These are phyloP conservation scores for Musa acuminata DNA, from an alignment of 176 grass and related monocot genomes.

Conservation along the genomic window DNA sequence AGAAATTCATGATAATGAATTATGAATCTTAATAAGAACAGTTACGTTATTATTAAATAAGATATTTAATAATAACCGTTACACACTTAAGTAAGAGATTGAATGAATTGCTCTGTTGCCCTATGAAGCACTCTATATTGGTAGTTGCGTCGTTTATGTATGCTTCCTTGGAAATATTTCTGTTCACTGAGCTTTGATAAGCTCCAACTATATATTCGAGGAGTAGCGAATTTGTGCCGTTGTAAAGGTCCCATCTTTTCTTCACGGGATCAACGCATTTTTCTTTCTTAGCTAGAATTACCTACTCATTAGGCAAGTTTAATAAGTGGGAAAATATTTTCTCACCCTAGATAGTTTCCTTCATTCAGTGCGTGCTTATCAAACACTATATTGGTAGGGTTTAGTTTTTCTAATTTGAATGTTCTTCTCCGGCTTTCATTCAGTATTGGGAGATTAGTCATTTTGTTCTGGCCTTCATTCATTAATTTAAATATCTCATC, in stretches of 20 bases:
- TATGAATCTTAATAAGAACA: too few relatives aligned
- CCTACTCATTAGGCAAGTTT: not conserved
- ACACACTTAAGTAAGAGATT: constrained; percentile 45
- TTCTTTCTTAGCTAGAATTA: not conserved
- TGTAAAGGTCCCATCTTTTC: too few relatives aligned
- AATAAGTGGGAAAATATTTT: not conserved
- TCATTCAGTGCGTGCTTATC: not conserved
- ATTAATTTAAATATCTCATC: too few relatives aligned
- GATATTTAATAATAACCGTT: too few relatives aligned
- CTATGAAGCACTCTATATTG: not conserved
- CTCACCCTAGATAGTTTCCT: not conserved
- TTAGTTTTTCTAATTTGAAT: too few relatives aligned
- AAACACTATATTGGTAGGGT: not conserved
- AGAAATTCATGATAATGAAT: too few relatives aligned
- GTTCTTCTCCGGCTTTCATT: too few relatives aligned
- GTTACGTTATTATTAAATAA: too few relatives aligned
- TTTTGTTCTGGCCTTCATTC: too few relatives aligned
- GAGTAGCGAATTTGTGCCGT: too few relatives aligned
- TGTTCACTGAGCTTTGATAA: not conserved
- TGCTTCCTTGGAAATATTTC: not conserved
- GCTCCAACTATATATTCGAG: too few relatives aligned
- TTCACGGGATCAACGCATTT: not conserved
- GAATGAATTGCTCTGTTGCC: not conserved
- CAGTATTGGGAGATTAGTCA: too few relatives aligned
- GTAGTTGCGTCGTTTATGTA: not conserved